Percentiles rank a stretch among this genome's conserved stretches.
Evolutionary conservation across 768 basidiomycete species (phyloP).

Genomic region (Xerocomellus chrysenteron): DNA sequence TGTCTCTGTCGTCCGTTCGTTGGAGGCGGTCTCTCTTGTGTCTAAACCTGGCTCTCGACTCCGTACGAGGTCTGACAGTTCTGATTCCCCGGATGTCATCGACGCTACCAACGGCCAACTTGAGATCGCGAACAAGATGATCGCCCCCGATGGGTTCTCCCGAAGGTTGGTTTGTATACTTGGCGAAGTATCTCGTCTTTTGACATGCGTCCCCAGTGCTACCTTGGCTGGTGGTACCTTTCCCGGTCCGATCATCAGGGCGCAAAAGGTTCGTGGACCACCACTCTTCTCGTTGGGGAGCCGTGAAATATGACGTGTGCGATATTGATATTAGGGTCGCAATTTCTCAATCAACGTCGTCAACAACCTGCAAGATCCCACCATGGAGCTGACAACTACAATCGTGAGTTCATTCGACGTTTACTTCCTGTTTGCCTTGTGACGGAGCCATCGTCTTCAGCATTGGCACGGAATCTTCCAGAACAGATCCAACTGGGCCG

Average conservation of each 20-base stretch:
- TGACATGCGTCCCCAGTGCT: constrained; percentile 28
- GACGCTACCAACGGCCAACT: constrained; percentile 33
- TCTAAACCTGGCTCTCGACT: constrained; percentile 3
- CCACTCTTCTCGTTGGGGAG: not conserved
- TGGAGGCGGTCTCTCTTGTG: constrained; percentile 20
- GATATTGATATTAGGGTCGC: constrained; percentile 30
- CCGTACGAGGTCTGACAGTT: not conserved
- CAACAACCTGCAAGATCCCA: constrained; percentile 31
- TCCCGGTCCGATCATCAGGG: constrained; percentile 49
- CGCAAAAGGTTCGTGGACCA: constrained; percentile 36
- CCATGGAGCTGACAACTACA: constrained; percentile 36
- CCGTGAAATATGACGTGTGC: not conserved
- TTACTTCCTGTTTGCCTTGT: not conserved
- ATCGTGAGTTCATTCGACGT: constrained; percentile 30
- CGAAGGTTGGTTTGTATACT: constrained; percentile 31
- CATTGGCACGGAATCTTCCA: constrained; percentile 39
- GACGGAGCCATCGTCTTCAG: constrained; percentile 10
- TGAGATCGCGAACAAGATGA: constrained; percentile 40
- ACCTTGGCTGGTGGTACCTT: constrained; percentile 46
- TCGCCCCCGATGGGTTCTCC: constrained; percentile 51
- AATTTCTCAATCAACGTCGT: constrained; percentile 38
- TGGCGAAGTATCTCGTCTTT: not conserved
- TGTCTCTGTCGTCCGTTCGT: constrained; percentile 11
- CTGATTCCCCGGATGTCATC: constrained; percentile 12
- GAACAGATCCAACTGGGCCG: constrained; percentile 33